Base-by-base conservation (phyloP, 345 rosid species). In the Bruguiera sexangula region DNA sequence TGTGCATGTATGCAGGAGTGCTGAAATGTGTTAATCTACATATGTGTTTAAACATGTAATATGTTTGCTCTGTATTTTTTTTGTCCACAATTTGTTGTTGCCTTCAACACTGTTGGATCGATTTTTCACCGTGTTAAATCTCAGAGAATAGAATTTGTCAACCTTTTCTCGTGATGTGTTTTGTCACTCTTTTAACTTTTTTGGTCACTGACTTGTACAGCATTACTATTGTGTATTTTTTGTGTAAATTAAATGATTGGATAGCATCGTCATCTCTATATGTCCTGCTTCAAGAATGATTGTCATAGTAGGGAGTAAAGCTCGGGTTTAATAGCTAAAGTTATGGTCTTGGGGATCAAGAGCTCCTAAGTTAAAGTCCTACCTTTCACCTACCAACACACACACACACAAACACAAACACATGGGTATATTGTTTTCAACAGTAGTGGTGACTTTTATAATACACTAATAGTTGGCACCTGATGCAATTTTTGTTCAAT, bases 401-500 rank as follows among this genome's bases (percentile, higher is more conserved):
- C 50, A 13, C 50, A 43, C 50, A 43, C 15, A 39, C 48, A 56
- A 24, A 21, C 9, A 1, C 5, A 0, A 3, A 11, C 4, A 11
- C 4, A 46, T 27, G 19, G 15, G 6, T 43, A 43, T 31, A 64
- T 72, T 5, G n/a, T 7, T 48, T 13, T 53, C 16, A 6, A 21
- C 31, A 66, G 60, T 20, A 56, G 18, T 56, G 70, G 48, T 56
- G 70, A 54, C 46, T 70, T 60, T 6, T 71, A 57, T 24, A 32
- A 39, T 54, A 63, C 21, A 50, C 54, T 39, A 21, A 73, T 69
- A 36, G 54, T 31, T 46, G 55, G 50, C 52, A 53, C 62, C 59
- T 68, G 36, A 71, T 60, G 69, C 68, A 27, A 60, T 65, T 68
- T 37, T 69, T 79, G 70, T 6, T 74, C 60, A 43, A 43, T 43